Percentiles rank a stretch among this genome's conserved stretches.
phyloP scores from a whole-genome alignment of 345 rosid genomes.

The Gossypium raimondii region DNA sequence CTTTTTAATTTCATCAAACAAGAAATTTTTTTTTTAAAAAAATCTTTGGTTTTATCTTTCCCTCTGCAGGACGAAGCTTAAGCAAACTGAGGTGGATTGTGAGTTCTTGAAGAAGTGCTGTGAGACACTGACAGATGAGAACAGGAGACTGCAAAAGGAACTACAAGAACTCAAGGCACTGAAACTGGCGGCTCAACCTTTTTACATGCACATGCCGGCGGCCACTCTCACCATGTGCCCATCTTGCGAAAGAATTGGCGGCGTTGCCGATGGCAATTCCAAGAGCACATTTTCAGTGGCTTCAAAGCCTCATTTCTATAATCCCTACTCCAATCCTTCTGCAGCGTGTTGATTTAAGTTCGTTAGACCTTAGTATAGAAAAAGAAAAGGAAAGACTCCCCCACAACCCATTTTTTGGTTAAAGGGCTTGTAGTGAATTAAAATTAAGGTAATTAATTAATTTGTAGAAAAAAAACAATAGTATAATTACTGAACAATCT shows the following conservation, averaged over 20 bases:
- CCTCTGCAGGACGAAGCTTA: slow-evolving; percentile 76
- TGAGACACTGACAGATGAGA: slow-evolving; percentile 86
- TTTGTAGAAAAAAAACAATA: slow-evolving; percentile 37
- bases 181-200: slow-evolving; percentile 52
- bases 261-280: slow-evolving; percentile 28
- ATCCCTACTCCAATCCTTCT: slow-evolving; percentile 72
- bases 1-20: neutral
- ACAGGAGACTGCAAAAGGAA: slow-evolving; percentile 90
- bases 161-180: slow-evolving; percentile 72
- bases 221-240: slow-evolving; percentile 80
- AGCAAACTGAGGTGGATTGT: slow-evolving; percentile 96
- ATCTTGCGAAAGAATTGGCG: slow-evolving; percentile 69
- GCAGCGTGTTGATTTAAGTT: slow-evolving; percentile 59
- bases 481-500: slow-evolving; percentile 30
- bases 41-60: neutral
- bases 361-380: neutral
- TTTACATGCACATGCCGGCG: slow-evolving; percentile 80
- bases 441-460: slow-evolving; percentile 45
- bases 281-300: slow-evolving; percentile 50
- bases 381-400: neutral
- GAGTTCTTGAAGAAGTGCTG: slow-evolving; percentile 90
- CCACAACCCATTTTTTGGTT: slow-evolving; percentile 64
- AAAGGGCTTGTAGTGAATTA: slow-evolving; percentile 49
- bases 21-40: neutral
- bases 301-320: slow-evolving; percentile 58